Conservation (phyloP, 2,329 filamentous ascomycete genomes). For the Exutisphaerella laricina region DNA sequence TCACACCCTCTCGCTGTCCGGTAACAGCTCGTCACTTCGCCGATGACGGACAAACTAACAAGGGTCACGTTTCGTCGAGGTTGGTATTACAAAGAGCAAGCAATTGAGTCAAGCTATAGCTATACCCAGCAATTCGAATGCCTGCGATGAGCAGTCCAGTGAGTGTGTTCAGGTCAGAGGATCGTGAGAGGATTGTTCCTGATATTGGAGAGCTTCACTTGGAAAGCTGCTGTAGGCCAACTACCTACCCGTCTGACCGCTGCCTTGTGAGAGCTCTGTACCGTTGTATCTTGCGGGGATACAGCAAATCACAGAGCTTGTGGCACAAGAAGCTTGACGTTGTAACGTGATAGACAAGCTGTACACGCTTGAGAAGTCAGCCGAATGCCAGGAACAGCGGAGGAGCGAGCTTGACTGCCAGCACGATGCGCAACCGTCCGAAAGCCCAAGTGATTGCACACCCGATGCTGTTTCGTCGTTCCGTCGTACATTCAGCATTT, state of each 20-base stretch:
- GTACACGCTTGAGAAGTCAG: too few species aligned
- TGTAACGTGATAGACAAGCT: slow-evolving; percentile 9
- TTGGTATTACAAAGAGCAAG: neutral
- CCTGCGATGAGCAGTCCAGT: slow-evolving; percentile 6
- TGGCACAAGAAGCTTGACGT: slow-evolving; percentile 1
- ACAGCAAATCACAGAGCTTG: slow-evolving; percentile 5
- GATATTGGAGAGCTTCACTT: neutral
- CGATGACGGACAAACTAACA: neutral
- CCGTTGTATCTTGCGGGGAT: slow-evolving; percentile 8
- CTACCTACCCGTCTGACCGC: slow-evolving; percentile 3
- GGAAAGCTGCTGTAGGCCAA: slow-evolving; percentile 1
- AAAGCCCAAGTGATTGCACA: too few species aligned
- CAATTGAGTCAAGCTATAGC: slow-evolving; percentile 1
- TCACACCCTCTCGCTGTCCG: neutral
- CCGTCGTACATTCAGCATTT: too few species aligned
- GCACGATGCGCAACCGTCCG: too few species aligned
- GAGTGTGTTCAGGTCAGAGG: neutral
- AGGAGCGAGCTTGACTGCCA: too few species aligned
- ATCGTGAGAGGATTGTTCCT: neutral
- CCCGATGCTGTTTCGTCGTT: too few species aligned
- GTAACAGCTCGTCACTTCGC: neutral
- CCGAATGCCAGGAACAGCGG: too few species aligned
- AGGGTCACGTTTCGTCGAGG: slow-evolving; percentile 1
- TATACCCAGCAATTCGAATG: slow-evolving; percentile 1
- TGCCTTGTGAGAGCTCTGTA: too few species aligned